Conservation (phyloP, 2,329 filamentous ascomycete species). For the Capronia americana region DNA sequence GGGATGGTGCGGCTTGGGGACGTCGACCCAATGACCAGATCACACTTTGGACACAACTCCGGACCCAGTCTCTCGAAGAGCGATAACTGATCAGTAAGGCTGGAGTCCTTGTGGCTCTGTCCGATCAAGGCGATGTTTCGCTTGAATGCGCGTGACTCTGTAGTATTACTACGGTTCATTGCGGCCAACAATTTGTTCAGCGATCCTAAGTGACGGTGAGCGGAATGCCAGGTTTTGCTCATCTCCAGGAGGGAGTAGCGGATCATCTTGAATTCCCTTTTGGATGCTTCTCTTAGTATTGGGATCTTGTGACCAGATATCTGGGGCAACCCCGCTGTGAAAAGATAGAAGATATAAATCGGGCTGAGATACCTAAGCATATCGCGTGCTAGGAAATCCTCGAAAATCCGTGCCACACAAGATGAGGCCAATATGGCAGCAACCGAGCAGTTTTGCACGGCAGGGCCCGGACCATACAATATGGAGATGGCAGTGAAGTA, state of each 20-base stretch:
- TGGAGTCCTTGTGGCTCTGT: constrained; percentile 5
- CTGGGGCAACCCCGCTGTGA: neutral
- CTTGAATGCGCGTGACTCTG: neutral
- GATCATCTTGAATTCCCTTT: constrained; percentile 12
- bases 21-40: too few species aligned
- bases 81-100: constrained; percentile 6
- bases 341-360: constrained; percentile 7
- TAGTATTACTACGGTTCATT: too few species aligned
- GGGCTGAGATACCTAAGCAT: constrained; percentile 5
- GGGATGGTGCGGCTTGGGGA: too few species aligned
- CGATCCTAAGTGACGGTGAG: constrained; percentile 4
- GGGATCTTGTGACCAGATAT: neutral
- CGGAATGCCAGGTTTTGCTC: constrained; percentile 11
- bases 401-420: neutral
- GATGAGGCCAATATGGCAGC: constrained; percentile 6
- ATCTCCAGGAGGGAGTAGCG: constrained; percentile 9
- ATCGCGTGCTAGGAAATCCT: constrained; percentile 10
- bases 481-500: too few species aligned
- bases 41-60: neutral
- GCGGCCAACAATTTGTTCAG: constrained; percentile 6
- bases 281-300: constrained; percentile 5
- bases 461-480: too few species aligned
- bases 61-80: neutral
- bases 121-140: constrained; percentile 5
- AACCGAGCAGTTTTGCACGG: too few species aligned